phyloP scores from a whole-genome alignment of 345 rosid species.

The Citrus sp. region DNA sequence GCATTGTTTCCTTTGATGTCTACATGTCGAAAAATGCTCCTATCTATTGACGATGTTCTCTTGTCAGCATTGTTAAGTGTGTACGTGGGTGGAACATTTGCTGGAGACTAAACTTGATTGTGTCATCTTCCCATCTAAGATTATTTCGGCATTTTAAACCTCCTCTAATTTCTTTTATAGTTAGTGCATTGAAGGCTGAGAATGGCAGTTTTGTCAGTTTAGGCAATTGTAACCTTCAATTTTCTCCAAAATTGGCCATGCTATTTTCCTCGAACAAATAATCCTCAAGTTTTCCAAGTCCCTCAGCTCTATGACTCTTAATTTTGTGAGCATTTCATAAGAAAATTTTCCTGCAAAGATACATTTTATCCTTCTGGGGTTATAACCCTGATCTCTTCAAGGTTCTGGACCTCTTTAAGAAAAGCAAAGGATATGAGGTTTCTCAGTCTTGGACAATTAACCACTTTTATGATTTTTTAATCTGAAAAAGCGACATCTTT shows the following conservation, averaged over 20 bases:
- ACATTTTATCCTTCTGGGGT: slow-evolving; percentile 18
- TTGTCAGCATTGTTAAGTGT: background rate
- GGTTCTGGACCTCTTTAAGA: slow-evolving; percentile 12
- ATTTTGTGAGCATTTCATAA: slow-evolving; percentile 10
- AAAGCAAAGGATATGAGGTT: slow-evolving; percentile 22
- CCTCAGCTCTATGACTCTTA: slow-evolving; percentile 26
- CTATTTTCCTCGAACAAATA: slow-evolving; percentile 17
- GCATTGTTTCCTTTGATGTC: no score
- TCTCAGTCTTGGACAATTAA: slow-evolving; percentile 20
- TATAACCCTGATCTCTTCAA: slow-evolving; percentile 19
- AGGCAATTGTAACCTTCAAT: slow-evolving; percentile 30
- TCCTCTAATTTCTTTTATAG: slow-evolving; percentile 24
- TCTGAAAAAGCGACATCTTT: slow-evolving; percentile 22
- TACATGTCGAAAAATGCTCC: background rate
- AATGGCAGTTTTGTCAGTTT: slow-evolving; percentile 24
- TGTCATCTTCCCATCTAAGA: slow-evolving; percentile 9
- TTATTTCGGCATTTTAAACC: slow-evolving; percentile 21
- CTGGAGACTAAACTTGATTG: slow-evolving; percentile 12
- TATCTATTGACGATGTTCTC: background rate
- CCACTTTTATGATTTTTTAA: slow-evolving; percentile 23
- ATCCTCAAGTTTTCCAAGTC: slow-evolving; percentile 20
- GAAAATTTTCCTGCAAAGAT: slow-evolving; percentile 15
- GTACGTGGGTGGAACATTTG: slow-evolving; percentile 16
- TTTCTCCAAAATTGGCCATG: slow-evolving; percentile 21
- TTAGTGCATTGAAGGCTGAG: slow-evolving; percentile 7